Percentiles rank a stretch among this genome's conserved stretches.
phyloP scores from a whole-genome alignment of 73 alveolate species.

The Paramecium sexaurelia region DNA sequence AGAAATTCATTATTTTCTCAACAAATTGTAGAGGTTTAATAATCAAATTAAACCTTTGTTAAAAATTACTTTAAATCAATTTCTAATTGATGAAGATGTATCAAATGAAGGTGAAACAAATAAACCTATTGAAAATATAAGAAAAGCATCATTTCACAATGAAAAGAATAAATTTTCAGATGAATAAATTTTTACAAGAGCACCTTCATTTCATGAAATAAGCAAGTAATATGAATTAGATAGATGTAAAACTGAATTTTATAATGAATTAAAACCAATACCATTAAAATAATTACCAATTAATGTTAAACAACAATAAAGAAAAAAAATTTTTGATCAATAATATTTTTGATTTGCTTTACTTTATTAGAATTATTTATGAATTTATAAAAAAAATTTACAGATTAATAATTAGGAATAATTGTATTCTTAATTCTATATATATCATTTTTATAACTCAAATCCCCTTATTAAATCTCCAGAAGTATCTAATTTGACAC shows the following conservation, averaged over 20 bases:
- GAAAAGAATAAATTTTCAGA: neutral
- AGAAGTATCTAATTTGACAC: neutral
- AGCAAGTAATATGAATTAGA: neutral
- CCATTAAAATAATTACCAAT: too few species aligned
- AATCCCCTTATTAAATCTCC: neutral
- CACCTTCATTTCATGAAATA: neutral
- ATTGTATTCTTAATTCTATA: neutral
- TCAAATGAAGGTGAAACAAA: constrained; percentile 25
- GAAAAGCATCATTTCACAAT: neutral
- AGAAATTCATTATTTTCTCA: constrained; percentile 4
- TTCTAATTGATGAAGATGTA: neutral
- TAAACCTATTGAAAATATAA: neutral
- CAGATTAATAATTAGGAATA: neutral
- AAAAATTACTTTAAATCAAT: neutral
- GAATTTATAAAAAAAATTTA: too few species aligned
- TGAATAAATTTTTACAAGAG: neutral
- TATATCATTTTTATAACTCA: neutral
- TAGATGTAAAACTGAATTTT: neutral
- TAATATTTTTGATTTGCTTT: neutral
- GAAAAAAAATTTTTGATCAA: neutral
- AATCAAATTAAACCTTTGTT: neutral
- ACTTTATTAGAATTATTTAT: too few species aligned
- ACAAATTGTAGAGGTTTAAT: neutral
- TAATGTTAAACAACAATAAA: neutral
- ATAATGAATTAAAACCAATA: neutral